Conservation (phyloP, 352 stramenopile genomes). For the Phytophthora ramorum region DNA sequence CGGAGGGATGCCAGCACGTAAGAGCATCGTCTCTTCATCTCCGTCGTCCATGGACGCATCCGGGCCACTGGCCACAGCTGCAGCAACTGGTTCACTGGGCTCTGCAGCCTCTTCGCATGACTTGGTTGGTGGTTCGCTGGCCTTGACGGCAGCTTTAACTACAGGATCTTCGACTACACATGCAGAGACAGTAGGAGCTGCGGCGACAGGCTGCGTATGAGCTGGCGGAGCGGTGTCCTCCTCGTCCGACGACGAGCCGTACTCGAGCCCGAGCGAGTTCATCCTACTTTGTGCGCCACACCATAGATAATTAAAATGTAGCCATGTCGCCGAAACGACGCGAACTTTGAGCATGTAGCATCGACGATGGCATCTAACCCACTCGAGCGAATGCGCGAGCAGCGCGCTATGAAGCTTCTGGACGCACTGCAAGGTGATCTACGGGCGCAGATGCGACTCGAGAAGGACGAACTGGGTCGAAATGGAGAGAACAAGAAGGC, state of each 20-base stretch:
- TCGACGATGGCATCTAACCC: slow-evolving; percentile 39
- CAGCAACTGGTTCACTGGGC: slow-evolving; percentile 5
- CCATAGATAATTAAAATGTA: slow-evolving; percentile 7
- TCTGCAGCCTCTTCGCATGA: slow-evolving; percentile 7
- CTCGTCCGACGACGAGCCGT: slow-evolving; percentile 43
- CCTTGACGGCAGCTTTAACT: not conserved
- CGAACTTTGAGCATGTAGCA: not conserved
- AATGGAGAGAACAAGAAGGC: slow-evolving; percentile 34
- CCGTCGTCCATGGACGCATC: slow-evolving; percentile 19
- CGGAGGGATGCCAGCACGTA: slow-evolving; percentile 50
- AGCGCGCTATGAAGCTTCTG: slow-evolving; percentile 66
- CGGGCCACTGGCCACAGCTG: not conserved
- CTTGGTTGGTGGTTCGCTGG: slow-evolving; percentile 7
- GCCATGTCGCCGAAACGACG: slow-evolving; percentile 35
- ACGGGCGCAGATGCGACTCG: slow-evolving; percentile 59
- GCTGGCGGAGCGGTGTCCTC: slow-evolving; percentile 12
- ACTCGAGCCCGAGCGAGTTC: slow-evolving; percentile 52
- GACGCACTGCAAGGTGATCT: slow-evolving; percentile 66
- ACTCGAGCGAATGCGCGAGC: slow-evolving; percentile 71
- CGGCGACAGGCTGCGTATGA: not conserved
- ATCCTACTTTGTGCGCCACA: slow-evolving; percentile 36
- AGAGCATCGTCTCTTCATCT: slow-evolving; percentile 46
- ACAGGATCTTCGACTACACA: slow-evolving; percentile 6
- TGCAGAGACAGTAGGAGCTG: not conserved
- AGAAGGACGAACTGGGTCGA: slow-evolving; percentile 50